Evolutionary conservation across 2,329 filamentous ascomycete genomes (phyloP).

Genomic region (Colletotrichum sp.): DNA sequence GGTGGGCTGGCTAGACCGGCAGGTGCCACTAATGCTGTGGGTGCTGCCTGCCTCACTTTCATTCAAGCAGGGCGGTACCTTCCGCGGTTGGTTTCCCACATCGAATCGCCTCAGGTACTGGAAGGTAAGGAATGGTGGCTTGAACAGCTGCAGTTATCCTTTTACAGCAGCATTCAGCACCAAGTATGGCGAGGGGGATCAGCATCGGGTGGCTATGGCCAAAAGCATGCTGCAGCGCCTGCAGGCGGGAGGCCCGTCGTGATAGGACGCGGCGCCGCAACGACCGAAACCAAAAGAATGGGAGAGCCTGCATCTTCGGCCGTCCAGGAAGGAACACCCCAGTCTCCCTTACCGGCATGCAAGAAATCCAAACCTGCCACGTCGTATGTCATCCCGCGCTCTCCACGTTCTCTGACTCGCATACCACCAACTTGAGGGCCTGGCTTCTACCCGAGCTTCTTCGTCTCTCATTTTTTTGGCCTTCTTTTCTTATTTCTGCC

Average conservation of each 20-base stretch:
- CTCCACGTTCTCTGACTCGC: constrained; percentile 22
- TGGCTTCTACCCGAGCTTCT: not conserved
- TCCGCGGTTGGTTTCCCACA: not conserved
- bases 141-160: not conserved
- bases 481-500: not conserved
- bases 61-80: not conserved
- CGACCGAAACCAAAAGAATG: constrained; percentile 3
- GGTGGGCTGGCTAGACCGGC: not conserved
- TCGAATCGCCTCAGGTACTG: not conserved
- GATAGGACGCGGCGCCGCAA: constrained; percentile 3
- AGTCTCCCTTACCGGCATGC: not conserved
- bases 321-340: constrained; percentile 7
- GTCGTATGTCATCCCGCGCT: constrained; percentile 18
- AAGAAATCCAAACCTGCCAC: constrained; percentile 19
- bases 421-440: not conserved
- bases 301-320: constrained; percentile 6
- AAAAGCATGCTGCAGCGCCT: not conserved
- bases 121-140: not conserved
- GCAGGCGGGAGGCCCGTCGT: not conserved
- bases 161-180: not conserved
- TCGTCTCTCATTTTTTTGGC: not conserved
- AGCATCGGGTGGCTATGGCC: not conserved
- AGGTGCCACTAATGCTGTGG: not conserved
- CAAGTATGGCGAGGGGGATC: not conserved
- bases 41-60: not conserved